Percentiles rank a stretch among this genome's conserved stretches.
phyloP scores from a whole-genome alignment of 2,329 filamentous ascomycete genomes.

The Scortechinia acanthostroma region DNA sequence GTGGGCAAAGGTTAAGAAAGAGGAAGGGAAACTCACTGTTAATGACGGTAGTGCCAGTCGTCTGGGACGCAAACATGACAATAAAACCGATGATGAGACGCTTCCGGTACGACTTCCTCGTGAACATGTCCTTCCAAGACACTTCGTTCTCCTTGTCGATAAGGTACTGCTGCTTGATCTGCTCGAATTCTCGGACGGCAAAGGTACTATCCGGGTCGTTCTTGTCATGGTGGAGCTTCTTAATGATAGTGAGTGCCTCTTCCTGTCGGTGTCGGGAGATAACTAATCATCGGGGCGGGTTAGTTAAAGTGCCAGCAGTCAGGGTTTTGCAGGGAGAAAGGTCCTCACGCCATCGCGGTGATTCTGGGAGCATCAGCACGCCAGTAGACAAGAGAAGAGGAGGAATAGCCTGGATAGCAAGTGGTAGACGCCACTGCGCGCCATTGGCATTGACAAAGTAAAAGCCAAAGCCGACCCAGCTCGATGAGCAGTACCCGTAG shows the following conservation, averaged over 20 bases:
- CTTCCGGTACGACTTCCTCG: slow-evolving; percentile 5
- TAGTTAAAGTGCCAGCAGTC: too few relatives aligned
- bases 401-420: slow-evolving; percentile 10
- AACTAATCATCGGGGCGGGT: neutral
- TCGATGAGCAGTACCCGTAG: slow-evolving; percentile 11
- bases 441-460: slow-evolving; percentile 12
- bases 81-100: slow-evolving; percentile 5
- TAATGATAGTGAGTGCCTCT: slow-evolving; percentile 10
- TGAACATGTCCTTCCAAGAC: slow-evolving; percentile 2
- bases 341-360: slow-evolving; percentile 12
- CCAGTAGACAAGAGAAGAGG: slow-evolving; percentile 8
- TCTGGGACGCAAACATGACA: slow-evolving; percentile 4
- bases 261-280: slow-evolving; percentile 9
- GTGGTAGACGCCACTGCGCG: slow-evolving; percentile 12
- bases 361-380: slow-evolving; percentile 9
- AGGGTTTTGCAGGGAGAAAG: neutral
- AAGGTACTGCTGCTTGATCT: slow-evolving; percentile 16
- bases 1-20: neutral
- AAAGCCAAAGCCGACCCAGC: slow-evolving; percentile 15
- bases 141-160: slow-evolving; percentile 9
- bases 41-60: slow-evolving; percentile 6
- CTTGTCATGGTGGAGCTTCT: slow-evolving; percentile 10
- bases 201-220: slow-evolving; percentile 12
- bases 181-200: slow-evolving; percentile 15
- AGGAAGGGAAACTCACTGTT: slow-evolving; percentile 2